These are phyloP conservation scores for Sonneratia alba DNA, from an alignment of 345 rosid genomes.

Conservation along the genomic window DNA sequence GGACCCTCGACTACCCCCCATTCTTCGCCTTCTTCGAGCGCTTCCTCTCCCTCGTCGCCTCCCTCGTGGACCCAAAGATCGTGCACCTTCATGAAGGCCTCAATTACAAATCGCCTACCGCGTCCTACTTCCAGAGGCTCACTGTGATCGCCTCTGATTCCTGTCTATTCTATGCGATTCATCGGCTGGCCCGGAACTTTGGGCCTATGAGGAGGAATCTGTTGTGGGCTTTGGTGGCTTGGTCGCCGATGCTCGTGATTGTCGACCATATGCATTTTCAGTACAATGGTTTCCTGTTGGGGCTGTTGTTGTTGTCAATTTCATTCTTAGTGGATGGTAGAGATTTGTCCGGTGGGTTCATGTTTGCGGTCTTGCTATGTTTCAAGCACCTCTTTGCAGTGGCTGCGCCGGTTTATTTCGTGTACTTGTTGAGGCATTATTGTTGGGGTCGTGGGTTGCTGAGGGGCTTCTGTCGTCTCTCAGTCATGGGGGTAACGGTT, in stretches of 20 bases:
- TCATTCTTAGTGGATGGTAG: slow-evolving; percentile 68
- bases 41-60: slow-evolving; percentile 36
- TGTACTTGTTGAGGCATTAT: slow-evolving; percentile 74
- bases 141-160: slow-evolving; percentile 69
- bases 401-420: slow-evolving; percentile 88
- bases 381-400: slow-evolving; percentile 93
- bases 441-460: slow-evolving; percentile 50
- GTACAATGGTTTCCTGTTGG: slow-evolving; percentile 84
- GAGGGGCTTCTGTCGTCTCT: slow-evolving; percentile 45
- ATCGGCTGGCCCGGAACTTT: slow-evolving; percentile 31
- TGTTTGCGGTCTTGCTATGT: slow-evolving; percentile 67
- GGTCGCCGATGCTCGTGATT: slow-evolving; percentile 75
- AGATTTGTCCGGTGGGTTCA: slow-evolving; percentile 74
- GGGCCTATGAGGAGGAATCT: slow-evolving; percentile 27
- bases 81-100: slow-evolving; percentile 54
- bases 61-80: slow-evolving; percentile 52
- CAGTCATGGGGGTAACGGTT: slow-evolving; percentile 48
- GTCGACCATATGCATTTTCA: slow-evolving; percentile 95
- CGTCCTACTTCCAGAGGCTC: slow-evolving; percentile 54
- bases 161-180: slow-evolving; percentile 44
- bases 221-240: slow-evolving; percentile 56
- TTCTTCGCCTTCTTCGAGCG: slow-evolving; percentile 26
- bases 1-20: slow-evolving; percentile 95
- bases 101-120: slow-evolving; percentile 40
- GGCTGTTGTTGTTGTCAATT: slow-evolving; percentile 66